Evolutionary conservation across 345 rosid genomes (phyloP).

Genomic region (Hibiscus syriacus): DNA sequence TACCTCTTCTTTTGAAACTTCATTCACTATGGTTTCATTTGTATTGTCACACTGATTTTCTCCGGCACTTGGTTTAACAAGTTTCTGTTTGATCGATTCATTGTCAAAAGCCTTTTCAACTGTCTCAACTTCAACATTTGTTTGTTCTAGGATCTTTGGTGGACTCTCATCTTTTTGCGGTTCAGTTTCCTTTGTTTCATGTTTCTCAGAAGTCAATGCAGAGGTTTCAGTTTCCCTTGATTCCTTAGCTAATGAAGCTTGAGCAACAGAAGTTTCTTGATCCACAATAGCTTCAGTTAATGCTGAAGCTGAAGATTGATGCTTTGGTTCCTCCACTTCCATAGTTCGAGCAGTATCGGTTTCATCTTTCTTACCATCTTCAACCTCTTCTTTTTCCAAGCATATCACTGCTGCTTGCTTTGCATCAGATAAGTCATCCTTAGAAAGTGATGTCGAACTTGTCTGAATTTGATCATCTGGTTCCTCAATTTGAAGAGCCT

Average conservation of each 20-base stretch:
- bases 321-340: neutral
- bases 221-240: constrained; percentile 7
- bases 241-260: constrained; percentile 1
- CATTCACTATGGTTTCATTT: constrained; percentile 10
- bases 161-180: neutral
- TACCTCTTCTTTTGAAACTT: constrained; percentile 11
- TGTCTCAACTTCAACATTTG: constrained; percentile 5
- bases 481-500: constrained; percentile 18
- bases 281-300: neutral
- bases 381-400: neutral
- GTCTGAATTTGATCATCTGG: constrained; percentile 14
- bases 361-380: neutral
- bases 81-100: constrained; percentile 11
- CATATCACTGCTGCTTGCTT: neutral
- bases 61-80: constrained; percentile 1
- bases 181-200: constrained; percentile 8
- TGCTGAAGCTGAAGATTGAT: neutral
- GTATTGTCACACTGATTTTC: constrained; percentile 1
- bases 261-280: neutral
- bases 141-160: neutral
- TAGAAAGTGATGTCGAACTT: neutral
- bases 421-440: neutral
- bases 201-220: constrained; percentile 14
- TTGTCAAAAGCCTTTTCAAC: constrained; percentile 11
- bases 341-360: neutral